Percentiles rank a stretch among this genome's conserved stretches.
Conservation (phyloP, 2,329 filamentous ascomycete genomes). For the Xylaria sp. region DNA sequence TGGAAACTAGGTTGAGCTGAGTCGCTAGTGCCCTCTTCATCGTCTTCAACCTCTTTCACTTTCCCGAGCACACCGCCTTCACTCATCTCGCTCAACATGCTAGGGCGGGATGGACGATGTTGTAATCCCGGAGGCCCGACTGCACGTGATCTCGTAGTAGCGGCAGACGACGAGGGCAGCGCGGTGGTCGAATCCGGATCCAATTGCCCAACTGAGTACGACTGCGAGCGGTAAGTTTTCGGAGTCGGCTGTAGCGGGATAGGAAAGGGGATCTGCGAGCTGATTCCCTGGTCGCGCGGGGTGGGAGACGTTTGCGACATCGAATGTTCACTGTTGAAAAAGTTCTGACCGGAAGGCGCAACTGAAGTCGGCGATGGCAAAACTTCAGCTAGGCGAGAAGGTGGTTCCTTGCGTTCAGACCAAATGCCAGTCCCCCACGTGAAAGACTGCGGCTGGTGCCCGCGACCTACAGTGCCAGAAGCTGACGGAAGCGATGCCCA, state of each 20-base stretch:
- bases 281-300: constrained; percentile 49
- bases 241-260: constrained; percentile 85
- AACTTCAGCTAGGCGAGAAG: constrained; percentile 68
- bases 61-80: constrained; percentile 59
- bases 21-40: constrained; percentile 53
- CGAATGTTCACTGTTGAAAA: constrained; percentile 44
- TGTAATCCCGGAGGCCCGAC: constrained; percentile 64
- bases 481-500: constrained; percentile 53
- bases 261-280: constrained; percentile 71
- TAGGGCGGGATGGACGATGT: constrained; percentile 73
- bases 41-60: constrained; percentile 64
- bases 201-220: constrained; percentile 89
- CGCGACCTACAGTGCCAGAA: constrained; percentile 43
- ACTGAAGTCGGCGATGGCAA: constrained; percentile 68
- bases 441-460: constrained; percentile 47
- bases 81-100: constrained; percentile 67
- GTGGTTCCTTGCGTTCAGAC: constrained; percentile 72
- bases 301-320: constrained; percentile 46
- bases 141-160: constrained; percentile 47
- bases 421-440: constrained; percentile 78
- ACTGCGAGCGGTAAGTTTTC: constrained; percentile 92
- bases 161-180: constrained; percentile 43
- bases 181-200: constrained; percentile 57
- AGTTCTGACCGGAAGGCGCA: constrained; percentile 40
- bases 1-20: constrained; percentile 49